Percentiles rank a stretch among this genome's conserved stretches.
Conservation (phyloP, 768 basidiomycete species). For the Coprinopsis marcescibilis region DNA sequence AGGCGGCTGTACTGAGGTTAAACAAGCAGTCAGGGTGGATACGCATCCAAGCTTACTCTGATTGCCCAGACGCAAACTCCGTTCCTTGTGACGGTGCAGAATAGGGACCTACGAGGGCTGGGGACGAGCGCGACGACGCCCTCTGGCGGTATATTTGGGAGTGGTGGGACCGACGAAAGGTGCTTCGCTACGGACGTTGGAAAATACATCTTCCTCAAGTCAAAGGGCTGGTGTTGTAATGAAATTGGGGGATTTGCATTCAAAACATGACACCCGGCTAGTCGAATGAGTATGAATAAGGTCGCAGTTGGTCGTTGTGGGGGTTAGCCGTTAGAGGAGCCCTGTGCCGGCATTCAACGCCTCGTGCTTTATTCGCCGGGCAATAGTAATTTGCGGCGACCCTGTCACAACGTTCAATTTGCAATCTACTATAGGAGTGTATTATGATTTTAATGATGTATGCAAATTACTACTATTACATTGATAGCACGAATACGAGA, state of each 20-base stretch:
- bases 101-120: constrained; percentile 72
- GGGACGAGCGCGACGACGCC: constrained; percentile 51
- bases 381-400: too few species aligned
- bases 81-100: constrained; percentile 66
- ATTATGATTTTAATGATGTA: neutral
- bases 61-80: constrained; percentile 79
- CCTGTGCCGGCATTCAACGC: too few species aligned
- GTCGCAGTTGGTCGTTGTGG: too few species aligned
- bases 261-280: constrained; percentile 1
- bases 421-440: neutral
- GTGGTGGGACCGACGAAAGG: constrained; percentile 62
- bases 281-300: too few species aligned
- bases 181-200: constrained; percentile 75
- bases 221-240: neutral
- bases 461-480: neutral
- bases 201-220: constrained; percentile 65
- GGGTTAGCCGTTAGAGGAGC: too few species aligned
- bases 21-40: neutral
- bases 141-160: constrained; percentile 58
- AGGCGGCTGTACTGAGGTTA: constrained; percentile 45
- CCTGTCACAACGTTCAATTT: too few species aligned
- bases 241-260: neutral
- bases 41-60: constrained; percentile 35
- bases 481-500: neutral
- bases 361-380: too few species aligned